These are phyloP conservation scores for Polyrhizophydium stewartii DNA, from an alignment of 371 early-diverging fungal genomes.

Conservation along the genomic window DNA sequence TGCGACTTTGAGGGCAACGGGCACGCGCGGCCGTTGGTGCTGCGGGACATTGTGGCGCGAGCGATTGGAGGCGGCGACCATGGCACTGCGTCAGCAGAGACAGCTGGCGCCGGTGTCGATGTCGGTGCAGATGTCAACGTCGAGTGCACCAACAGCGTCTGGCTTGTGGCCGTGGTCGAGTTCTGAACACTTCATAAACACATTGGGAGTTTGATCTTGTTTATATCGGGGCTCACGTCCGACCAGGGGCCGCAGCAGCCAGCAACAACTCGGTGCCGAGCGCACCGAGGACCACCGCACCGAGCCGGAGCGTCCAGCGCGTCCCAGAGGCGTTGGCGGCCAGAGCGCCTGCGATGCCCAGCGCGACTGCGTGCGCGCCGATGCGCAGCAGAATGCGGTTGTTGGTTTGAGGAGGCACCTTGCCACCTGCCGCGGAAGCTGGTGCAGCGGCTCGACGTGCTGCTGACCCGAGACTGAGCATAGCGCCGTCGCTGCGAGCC, in stretches of 20 bases:
- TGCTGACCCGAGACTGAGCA: not conserved
- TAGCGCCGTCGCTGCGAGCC: not conserved
- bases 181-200: too few species aligned
- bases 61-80: not conserved
- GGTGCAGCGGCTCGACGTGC: too few species aligned
- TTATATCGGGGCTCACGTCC: too few species aligned
- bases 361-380: not conserved
- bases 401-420: too few species aligned
- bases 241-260: too few species aligned
- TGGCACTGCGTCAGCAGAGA: too few species aligned
- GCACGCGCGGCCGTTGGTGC: slow-evolving; percentile 15
- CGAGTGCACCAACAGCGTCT: slow-evolving; percentile 1
- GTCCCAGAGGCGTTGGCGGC: not conserved
- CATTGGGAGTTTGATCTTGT: too few species aligned
- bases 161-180: slow-evolving; percentile 18
- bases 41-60: not conserved
- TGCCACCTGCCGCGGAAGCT: too few species aligned
- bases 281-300: not conserved
- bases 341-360: not conserved
- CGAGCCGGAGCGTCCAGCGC: not conserved
- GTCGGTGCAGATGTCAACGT: not conserved
- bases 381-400: too few species aligned
- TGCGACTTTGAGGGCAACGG: slow-evolving; percentile 31
- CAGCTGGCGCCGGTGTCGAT: too few species aligned
- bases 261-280: not conserved